phyloP scores from a whole-genome alignment of 1,284 basidiomycete species.

The Heimioporus punctisporus region DNA sequence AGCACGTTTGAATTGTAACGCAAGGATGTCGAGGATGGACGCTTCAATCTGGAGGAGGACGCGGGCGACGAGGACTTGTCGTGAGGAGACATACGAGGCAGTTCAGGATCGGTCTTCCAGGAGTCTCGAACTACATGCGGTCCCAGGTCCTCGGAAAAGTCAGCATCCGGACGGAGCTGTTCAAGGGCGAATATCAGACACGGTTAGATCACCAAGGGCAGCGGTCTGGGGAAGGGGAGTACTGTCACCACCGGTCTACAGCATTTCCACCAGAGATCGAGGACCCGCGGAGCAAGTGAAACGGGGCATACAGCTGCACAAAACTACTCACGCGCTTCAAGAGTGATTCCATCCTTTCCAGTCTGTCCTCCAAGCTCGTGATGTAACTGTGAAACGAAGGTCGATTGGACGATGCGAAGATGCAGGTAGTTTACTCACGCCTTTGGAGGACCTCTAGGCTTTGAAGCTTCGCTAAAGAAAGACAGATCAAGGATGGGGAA shows the following conservation, averaged over 20 bases:
- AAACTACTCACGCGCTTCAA: conserved; percentile 58
- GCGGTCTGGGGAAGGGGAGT: not conserved
- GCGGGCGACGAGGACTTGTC: conserved; percentile 25
- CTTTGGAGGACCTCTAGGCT: conserved; percentile 84
- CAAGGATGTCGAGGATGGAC: conserved; percentile 12
- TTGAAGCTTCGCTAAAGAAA: conserved; percentile 64
- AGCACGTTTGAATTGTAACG: conserved; percentile 3
- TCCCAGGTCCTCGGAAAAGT: conserved; percentile 71
- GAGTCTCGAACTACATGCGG: conserved; percentile 71
- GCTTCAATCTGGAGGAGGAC: conserved; percentile 14
- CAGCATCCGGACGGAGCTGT: conserved; percentile 69
- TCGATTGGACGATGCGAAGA: not conserved
- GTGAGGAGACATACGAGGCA: conserved; percentile 14
- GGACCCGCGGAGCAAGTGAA: not conserved
- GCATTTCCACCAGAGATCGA: not conserved
- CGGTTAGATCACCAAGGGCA: not conserved
- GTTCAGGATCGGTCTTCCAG: conserved; percentile 55
- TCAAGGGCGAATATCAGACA: conserved; percentile 15
- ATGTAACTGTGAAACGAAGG: conserved; percentile 55
- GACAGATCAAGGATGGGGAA: not conserved
- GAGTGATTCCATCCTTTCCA: conserved; percentile 73
- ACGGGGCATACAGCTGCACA: not conserved
- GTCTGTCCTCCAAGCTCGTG: conserved; percentile 73
- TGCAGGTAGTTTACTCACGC: conserved; percentile 49
- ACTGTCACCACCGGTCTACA: not conserved